Conservation (phyloP, 176 grass and related monocot genomes). For the Hyparrhenia diplandra region DNA sequence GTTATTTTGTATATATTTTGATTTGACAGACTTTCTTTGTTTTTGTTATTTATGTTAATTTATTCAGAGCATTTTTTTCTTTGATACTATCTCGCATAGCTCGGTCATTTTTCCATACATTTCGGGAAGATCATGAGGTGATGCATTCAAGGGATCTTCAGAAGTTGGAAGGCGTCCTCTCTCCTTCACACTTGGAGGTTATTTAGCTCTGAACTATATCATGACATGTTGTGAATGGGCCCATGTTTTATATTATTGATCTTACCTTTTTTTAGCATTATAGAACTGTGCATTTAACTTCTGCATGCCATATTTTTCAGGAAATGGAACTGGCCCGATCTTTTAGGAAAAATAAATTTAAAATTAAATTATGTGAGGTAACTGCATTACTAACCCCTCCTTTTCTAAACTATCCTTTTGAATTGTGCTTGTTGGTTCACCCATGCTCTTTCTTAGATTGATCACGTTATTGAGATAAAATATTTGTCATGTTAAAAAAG, state of each 20-base stretch:
- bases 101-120: slow-evolving; percentile 77
- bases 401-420: slow-evolving; percentile 10
- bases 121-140: slow-evolving; percentile 87
- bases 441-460: background rate
- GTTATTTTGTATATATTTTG: slow-evolving; percentile 20
- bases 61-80: background rate
- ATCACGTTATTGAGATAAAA: slow-evolving; percentile 10
- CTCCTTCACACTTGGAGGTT: slow-evolving; percentile 94
- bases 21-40: background rate
- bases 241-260: slow-evolving; percentile 19
- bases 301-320: slow-evolving; percentile 40
- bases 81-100: slow-evolving; percentile 40
- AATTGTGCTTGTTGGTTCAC: background rate
- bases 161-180: slow-evolving; percentile 89
- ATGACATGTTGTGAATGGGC: background rate
- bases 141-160: slow-evolving; percentile 94
- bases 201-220: slow-evolving; percentile 15
- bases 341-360: slow-evolving; percentile 88
- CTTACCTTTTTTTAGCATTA: background rate
- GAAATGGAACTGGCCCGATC: slow-evolving; percentile 83
- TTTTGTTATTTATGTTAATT: slow-evolving; percentile 17
- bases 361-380: slow-evolving; percentile 92
- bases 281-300: slow-evolving; percentile 3
- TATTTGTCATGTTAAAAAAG: background rate
- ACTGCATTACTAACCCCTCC: background rate